A percentile compares a stretch with the other conserved stretches of the same genome.
These are phyloP conservation scores for Huntiella moniliformis DNA, from an alignment of 2,329 filamentous ascomycete genomes.

Conservation along the genomic window DNA sequence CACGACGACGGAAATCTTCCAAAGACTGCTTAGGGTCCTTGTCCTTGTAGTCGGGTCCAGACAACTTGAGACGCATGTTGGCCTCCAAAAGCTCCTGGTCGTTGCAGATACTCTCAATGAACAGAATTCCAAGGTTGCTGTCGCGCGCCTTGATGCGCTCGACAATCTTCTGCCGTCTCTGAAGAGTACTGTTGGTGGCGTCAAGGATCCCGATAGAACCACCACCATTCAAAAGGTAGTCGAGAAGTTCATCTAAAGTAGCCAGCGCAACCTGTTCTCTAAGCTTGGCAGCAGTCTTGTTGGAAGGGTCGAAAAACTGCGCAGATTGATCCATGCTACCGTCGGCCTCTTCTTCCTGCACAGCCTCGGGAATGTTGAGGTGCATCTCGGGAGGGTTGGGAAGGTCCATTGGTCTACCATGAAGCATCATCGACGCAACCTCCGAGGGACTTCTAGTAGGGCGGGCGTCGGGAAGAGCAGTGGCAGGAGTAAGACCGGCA, in stretches of 20 bases:
- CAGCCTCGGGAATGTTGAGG: constrained; percentile 4
- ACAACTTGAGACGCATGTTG: constrained; percentile 93
- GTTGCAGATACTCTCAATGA: constrained; percentile 85
- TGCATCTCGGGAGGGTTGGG: constrained; percentile 14
- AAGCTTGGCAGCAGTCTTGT: constrained; percentile 61
- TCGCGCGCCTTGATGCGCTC: constrained; percentile 66
- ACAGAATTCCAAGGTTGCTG: constrained; percentile 76
- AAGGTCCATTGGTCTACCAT: constrained; percentile 26
- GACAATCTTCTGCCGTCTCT: constrained; percentile 67
- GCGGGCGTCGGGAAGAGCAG: constrained; percentile 13
- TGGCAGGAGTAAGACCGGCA: constrained; percentile 33
- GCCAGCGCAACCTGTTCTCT: constrained; percentile 84
- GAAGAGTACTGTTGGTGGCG: constrained; percentile 88
- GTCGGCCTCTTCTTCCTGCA: neutral
- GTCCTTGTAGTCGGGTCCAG: constrained; percentile 85
- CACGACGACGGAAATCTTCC: constrained; percentile 79
- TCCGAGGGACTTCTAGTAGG: constrained; percentile 28
- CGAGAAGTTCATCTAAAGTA: constrained; percentile 76
- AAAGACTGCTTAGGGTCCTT: constrained; percentile 76
- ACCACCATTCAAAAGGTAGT: constrained; percentile 66
- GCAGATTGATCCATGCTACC: constrained; percentile 60
- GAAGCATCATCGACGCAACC: constrained; percentile 38
- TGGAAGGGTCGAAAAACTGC: constrained; percentile 82
- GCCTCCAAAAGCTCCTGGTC: constrained; percentile 73
- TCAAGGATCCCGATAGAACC: constrained; percentile 91